Conservation (phyloP, 352 stramenopile genomes). For the Globisporangium echinulatum region DNA sequence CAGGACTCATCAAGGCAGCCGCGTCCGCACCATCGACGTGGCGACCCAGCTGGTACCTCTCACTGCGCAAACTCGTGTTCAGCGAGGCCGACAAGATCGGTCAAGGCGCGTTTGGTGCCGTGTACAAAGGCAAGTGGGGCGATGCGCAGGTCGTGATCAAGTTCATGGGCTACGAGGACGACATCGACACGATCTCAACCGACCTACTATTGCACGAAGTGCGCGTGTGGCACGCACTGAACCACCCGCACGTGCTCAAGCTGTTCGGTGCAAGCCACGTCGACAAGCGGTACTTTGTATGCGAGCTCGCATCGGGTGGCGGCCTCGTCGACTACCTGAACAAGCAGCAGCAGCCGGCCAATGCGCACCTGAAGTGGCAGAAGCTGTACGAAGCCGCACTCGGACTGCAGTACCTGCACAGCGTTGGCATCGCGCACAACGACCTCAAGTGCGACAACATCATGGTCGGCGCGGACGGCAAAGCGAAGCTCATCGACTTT, state of each 20-base stretch:
- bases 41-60: not conserved
- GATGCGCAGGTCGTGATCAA: too few relatives aligned
- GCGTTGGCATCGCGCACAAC: conserved; percentile 6
- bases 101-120: conserved; percentile 2
- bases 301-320: not conserved
- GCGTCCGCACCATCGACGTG: not conserved
- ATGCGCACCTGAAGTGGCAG: not conserved
- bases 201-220: too few relatives aligned
- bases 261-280: too few relatives aligned
- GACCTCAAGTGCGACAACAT: conserved; percentile 21
- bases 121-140: too few relatives aligned
- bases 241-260: too few relatives aligned
- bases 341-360: not conserved
- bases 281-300: too few relatives aligned
- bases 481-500: conserved; percentile 2
- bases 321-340: not conserved
- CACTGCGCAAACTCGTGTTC: conserved; percentile 3
- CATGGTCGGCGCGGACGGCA: conserved; percentile 6
- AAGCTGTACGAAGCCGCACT: not conserved
- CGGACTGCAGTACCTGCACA: not conserved
- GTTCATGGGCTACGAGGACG: too few relatives aligned
- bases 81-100: not conserved
- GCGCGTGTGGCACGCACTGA: too few relatives aligned
- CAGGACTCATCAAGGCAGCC: not conserved
- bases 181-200: too few relatives aligned